Conservation (phyloP, 208 protist genomes). For the Trypanosomatidae sp. region DNA sequence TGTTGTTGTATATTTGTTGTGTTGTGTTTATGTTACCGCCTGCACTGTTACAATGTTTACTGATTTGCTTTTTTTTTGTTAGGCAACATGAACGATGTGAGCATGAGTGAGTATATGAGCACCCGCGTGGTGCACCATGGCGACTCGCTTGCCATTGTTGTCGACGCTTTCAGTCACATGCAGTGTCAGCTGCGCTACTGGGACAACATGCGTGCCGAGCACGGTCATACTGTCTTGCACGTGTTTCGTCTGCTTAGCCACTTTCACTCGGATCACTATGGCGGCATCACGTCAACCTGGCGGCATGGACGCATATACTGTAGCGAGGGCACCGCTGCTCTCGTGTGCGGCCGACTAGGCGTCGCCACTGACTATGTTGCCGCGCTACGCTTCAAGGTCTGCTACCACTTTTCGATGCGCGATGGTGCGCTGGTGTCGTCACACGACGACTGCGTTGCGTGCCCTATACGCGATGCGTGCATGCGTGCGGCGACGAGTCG, state of each 20-base stretch:
- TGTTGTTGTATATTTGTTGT: too few relatives aligned
- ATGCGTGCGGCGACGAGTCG: background rate
- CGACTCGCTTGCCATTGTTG: constrained; percentile 22
- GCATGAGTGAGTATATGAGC: constrained; percentile 26
- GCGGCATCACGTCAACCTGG: constrained; percentile 28
- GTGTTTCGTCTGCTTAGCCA: constrained; percentile 77
- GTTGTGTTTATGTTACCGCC: too few relatives aligned
- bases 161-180: constrained; percentile 60
- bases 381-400: constrained; percentile 20
- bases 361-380: constrained; percentile 21
- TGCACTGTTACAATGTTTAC: too few relatives aligned
- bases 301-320: constrained; percentile 49
- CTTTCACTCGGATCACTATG: constrained; percentile 90
- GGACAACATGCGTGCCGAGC: background rate
- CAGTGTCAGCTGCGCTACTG: background rate
- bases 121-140: constrained; percentile 34
- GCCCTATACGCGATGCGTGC: constrained; percentile 5
- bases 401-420: constrained; percentile 38
- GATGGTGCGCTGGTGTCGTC: constrained; percentile 10
- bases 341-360: constrained; percentile 28
- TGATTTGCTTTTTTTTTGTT: too few relatives aligned
- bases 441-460: background rate
- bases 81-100: constrained; percentile 4
- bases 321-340: constrained; percentile 33
- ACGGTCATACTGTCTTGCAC: background rate